Evolutionary conservation across 192 early-diverging fungal genomes (phyloP).

Genomic region (Coemansia sp.): DNA sequence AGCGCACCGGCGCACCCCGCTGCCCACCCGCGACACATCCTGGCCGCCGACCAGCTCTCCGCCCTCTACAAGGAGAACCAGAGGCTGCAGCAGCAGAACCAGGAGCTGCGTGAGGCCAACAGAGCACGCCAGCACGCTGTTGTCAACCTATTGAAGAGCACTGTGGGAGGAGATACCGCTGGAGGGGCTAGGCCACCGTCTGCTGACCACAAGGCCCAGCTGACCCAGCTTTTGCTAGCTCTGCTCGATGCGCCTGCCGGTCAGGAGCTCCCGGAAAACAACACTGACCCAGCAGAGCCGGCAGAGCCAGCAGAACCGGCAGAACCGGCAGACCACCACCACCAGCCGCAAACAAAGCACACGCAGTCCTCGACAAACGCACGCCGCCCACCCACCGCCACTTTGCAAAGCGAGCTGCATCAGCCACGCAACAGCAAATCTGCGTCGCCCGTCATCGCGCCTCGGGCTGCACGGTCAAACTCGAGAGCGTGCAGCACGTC

Average conservation of each 20-base stretch:
- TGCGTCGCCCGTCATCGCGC: not conserved
- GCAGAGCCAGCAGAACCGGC: not conserved
- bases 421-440: not conserved
- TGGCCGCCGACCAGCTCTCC: constrained; percentile 3
- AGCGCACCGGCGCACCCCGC: not conserved
- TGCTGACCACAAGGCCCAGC: constrained; percentile 9
- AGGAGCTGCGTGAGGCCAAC: constrained; percentile 10
- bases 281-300: not conserved
- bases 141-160: constrained; percentile 15
- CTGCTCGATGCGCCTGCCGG: constrained; percentile 14
- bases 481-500: too few species aligned
- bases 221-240: constrained; percentile 21
- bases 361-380: too few species aligned
- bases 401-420: too few species aligned
- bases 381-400: too few species aligned
- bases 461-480: too few species aligned
- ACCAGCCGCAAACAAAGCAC: too few species aligned
- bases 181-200: not conserved
- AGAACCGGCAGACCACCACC: too few species aligned
- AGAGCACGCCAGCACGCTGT: constrained; percentile 22
- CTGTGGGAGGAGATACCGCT: constrained; percentile 2
- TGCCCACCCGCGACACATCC: not conserved
- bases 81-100: constrained; percentile 26
- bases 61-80: constrained; percentile 24
- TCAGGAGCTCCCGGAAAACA: not conserved